Evolutionary conservation across 345 rosid genomes (phyloP).

Genomic region (Dimocarpus longan): DNA sequence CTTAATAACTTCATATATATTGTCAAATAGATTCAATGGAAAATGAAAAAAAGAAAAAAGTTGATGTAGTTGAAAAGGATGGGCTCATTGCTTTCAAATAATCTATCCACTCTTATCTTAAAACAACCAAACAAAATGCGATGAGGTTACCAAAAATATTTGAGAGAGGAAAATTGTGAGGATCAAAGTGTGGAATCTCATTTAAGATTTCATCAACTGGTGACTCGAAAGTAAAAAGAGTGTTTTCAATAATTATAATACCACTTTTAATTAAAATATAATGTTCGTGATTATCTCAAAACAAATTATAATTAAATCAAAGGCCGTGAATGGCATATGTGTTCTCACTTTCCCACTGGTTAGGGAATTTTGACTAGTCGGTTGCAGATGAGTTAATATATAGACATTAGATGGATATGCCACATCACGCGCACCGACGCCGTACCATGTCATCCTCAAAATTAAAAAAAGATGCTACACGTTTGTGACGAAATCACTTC

Average conservation of each 20-base stretch:
- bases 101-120: conserved; percentile 27
- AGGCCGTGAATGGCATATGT: conserved; percentile 5
- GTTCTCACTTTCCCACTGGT: conserved; percentile 28
- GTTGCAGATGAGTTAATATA: conserved; percentile 29
- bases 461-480: conserved; percentile 5
- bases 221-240: conserved; percentile 24
- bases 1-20: no score
- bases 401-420: conserved; percentile 27
- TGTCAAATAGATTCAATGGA: background rate
- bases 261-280: conserved; percentile 15
- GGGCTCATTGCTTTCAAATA: background rate
- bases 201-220: conserved; percentile 20
- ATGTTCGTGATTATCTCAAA: conserved; percentile 28
- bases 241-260: conserved; percentile 15
- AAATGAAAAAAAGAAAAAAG: background rate
- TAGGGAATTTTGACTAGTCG: conserved; percentile 12
- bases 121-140: conserved; percentile 25
- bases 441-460: background rate
- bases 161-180: background rate
- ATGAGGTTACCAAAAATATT: conserved; percentile 4
- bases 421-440: conserved; percentile 34
- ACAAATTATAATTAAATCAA: background rate
- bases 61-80: background rate
- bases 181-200: background rate
- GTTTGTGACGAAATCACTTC: conserved; percentile 24